phyloP scores from a whole-genome alignment of 1,284 basidiomycete genomes.

The Rhizoctonia solani region DNA sequence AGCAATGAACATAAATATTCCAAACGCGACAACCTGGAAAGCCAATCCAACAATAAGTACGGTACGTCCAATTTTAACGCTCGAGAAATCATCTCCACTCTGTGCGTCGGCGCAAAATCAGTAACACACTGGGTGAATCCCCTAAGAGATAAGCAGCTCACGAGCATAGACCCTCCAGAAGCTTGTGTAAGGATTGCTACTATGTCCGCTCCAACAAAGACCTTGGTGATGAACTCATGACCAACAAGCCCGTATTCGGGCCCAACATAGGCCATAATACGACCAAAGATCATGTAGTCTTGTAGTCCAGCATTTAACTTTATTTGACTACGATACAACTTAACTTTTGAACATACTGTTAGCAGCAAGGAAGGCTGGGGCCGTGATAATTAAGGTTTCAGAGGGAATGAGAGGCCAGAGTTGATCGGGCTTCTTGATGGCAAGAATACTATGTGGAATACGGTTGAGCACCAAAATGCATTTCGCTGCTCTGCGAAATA shows the following conservation, averaged over 20 bases:
- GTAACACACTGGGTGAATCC: neutral
- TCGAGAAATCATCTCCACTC: slow-evolving; percentile 15
- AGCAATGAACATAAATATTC: slow-evolving; percentile 37
- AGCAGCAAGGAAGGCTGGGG: slow-evolving; percentile 39
- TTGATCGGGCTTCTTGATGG: slow-evolving; percentile 33
- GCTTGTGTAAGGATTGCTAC: slow-evolving; percentile 37
- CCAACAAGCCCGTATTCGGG: slow-evolving; percentile 33
- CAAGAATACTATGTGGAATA: slow-evolving; percentile 12
- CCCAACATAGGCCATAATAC: slow-evolving; percentile 38
- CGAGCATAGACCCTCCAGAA: slow-evolving; percentile 34
- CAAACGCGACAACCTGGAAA: slow-evolving; percentile 38
- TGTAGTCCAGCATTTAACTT: neutral
- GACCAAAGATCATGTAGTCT: slow-evolving; percentile 39
- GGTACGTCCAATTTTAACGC: slow-evolving; percentile 32
- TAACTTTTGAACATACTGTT: slow-evolving; percentile 12
- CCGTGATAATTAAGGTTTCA: slow-evolving; percentile 34
- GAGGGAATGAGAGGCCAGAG: slow-evolving; percentile 31
- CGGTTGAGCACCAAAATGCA: neutral
- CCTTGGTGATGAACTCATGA: slow-evolving; percentile 37
- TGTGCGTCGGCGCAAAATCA: neutral
- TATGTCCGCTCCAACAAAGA: slow-evolving; percentile 37
- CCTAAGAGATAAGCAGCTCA: neutral
- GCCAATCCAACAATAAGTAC: slow-evolving; percentile 38
- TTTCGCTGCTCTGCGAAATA: no score
- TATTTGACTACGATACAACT: neutral